phyloP scores from a whole-genome alignment of 371 early-diverging fungal species.

The Haplosporangium sp. region DNA sequence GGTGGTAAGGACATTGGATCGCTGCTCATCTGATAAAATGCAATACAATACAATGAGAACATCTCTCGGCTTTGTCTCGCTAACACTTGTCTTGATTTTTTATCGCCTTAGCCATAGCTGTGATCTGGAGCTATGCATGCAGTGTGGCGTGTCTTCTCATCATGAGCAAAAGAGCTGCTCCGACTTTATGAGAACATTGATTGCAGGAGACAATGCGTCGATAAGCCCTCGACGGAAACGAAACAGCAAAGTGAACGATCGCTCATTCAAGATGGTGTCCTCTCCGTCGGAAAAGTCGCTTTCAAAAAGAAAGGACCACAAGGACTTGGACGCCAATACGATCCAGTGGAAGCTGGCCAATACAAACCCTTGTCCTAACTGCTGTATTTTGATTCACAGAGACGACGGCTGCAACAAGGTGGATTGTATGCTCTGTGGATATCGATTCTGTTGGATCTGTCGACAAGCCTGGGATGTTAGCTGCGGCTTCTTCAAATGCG shows the following conservation, averaged over 20 bases:
- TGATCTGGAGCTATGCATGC: constrained; percentile 61
- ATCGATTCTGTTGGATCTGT: constrained; percentile 79
- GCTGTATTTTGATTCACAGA: constrained; percentile 78
- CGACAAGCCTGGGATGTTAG: constrained; percentile 54
- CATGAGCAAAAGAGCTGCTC: constrained; percentile 64
- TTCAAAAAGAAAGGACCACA: constrained; percentile 17
- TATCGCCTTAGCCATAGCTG: constrained; percentile 55
- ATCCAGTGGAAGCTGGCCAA: constrained; percentile 57
- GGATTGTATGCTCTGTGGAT: constrained; percentile 79
- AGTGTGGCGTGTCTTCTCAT: constrained; percentile 65
- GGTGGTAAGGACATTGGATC: constrained; percentile 60
- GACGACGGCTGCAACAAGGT: constrained; percentile 88
- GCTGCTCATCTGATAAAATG: no score
- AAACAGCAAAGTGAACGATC: constrained; percentile 1
- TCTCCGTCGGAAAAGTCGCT: background rate
- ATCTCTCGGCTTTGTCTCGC: background rate
- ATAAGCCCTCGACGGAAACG: background rate
- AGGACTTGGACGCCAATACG: constrained; percentile 36
- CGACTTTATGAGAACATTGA: constrained; percentile 57
- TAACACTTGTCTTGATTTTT: background rate
- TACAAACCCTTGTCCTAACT: constrained; percentile 78
- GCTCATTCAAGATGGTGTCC: no score
- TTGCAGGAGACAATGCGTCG: background rate
- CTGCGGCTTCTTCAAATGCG: constrained; percentile 59
- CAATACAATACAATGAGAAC: background rate